phyloP scores from a whole-genome alignment of 768 basidiomycete species.

The Termitomyces eurrhizus region DNA sequence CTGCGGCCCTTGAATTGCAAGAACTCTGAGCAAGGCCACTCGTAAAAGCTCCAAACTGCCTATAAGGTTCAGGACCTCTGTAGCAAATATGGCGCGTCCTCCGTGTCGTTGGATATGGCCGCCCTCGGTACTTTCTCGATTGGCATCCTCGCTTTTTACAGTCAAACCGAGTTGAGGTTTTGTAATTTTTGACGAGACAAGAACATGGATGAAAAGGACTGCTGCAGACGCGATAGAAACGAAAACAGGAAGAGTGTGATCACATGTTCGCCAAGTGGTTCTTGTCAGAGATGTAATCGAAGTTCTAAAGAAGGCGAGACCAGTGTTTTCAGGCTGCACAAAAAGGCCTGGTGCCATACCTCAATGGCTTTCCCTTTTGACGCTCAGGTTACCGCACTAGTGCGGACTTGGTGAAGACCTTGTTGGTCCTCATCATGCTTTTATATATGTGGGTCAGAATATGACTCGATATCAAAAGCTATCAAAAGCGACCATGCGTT shows the following conservation, averaged over 20 bases:
- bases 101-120: conserved; percentile 12
- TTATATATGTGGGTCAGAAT: no score
- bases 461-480: no score
- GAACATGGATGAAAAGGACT: conserved; percentile 2
- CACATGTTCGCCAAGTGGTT: conserved; percentile 1
- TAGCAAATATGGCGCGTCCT: conserved; percentile 10
- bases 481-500: no score
- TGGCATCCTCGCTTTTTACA: not conserved
- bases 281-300: conserved; percentile 1
- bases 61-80: conserved; percentile 9
- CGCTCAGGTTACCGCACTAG: no score
- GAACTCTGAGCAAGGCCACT: conserved; percentile 8
- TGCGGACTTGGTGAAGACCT: no score
- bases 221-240: conserved; percentile 10
- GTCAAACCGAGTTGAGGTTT: conserved; percentile 2
- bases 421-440: no score
- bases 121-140: not conserved
- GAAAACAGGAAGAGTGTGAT: conserved; percentile 12
- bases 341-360: conserved; percentile 7
- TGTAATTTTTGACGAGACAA: conserved; percentile 6
- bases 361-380: not conserved
- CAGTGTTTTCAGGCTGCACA: not conserved
- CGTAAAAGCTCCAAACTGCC: conserved; percentile 15
- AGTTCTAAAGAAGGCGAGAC: not conserved
- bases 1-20: not conserved